Evolutionary conservation across 352 stramenopile species (phyloP).

Genomic region (Phytophthora pistaciae): DNA sequence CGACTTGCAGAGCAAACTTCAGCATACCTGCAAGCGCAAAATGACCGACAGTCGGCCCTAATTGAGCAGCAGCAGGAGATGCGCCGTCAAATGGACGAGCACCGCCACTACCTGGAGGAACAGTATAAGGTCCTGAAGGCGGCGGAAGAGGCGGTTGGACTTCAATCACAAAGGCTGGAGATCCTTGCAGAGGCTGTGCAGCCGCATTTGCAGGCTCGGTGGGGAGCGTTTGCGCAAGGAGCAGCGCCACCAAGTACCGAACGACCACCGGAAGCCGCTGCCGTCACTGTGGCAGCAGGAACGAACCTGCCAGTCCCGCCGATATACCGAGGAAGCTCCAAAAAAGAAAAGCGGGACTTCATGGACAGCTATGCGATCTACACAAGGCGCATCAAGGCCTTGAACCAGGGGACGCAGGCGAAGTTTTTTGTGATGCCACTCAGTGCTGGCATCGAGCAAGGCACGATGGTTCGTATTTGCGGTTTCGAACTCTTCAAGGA

Average conservation of each 20-base stretch:
- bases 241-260: neutral
- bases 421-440: neutral
- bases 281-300: conserved; percentile 14
- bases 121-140: conserved; percentile 17
- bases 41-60: neutral
- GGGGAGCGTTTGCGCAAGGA: conserved; percentile 8
- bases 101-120: conserved; percentile 10
- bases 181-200: conserved; percentile 6
- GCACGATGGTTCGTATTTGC: conserved; percentile 4
- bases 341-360: neutral
- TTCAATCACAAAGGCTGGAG: conserved; percentile 8
- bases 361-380: too few relatives aligned
- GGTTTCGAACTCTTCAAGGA: conserved; percentile 1
- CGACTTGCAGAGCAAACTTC: conserved; percentile 9
- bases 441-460: conserved; percentile 3
- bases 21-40: conserved; percentile 11
- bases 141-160: conserved; percentile 6
- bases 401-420: neutral
- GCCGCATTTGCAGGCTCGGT: conserved; percentile 13
- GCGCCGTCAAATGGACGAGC: conserved; percentile 20
- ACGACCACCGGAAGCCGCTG: neutral
- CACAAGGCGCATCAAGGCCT: neutral
- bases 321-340: conserved; percentile 18
- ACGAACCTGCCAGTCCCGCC: conserved; percentile 14
- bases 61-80: conserved; percentile 28